Evolutionary conservation across 148 eudicot genomes (phyloP), one percentile per base, ranked within the genome.

Genomic region (Diospyros lotus): DNA sequence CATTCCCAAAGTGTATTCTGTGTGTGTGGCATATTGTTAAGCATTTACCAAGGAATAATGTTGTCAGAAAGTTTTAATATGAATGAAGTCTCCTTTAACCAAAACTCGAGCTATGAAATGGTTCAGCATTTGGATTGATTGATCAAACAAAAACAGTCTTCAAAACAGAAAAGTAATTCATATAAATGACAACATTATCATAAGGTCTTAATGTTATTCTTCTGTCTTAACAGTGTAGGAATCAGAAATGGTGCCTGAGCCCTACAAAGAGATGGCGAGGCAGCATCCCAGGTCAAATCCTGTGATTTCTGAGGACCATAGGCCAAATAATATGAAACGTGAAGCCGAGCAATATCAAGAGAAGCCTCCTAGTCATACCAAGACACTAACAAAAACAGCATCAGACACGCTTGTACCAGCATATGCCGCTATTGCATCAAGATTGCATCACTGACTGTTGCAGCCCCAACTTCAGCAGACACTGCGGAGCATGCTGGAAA

Each of bases 201-300:
- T 6, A 69, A 17, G n/a, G 1, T 17, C 9, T 5, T 56, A 8
- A n/a, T 1, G 14, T 11, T 43, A 6, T 43, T n/a, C 52, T 59
- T 59, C 7, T 59, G 9, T 59, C 39, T 58, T 84, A 28, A 43
- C 80, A 93, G 96, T 84, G 83, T 86, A 84, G 69, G 91, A 89
- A 72, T 82, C 91, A 61, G 85, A 84, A 79, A 76, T 64, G 74
- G 86, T 85, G 72, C 78, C 89, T 9, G 88, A 84, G 18, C 41
- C 48, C 55, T 67, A 63, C 48, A 85, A 72, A 71, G 87, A 86
- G 60, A 68, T 65, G 6, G 80, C 80, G 4, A 72, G 80, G 62
- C 87, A 86, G 66, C 77, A 85, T 54, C 82, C 85, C 18, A 78
- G 81, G 73, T 84, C 78, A 17, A 69, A 39, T 62, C 79, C 79